Percentiles rank a stretch among this genome's conserved stretches.
Evolutionary conservation across 805 yeast genomes (phyloP).

Genomic region (Candida ulmi): DNA sequence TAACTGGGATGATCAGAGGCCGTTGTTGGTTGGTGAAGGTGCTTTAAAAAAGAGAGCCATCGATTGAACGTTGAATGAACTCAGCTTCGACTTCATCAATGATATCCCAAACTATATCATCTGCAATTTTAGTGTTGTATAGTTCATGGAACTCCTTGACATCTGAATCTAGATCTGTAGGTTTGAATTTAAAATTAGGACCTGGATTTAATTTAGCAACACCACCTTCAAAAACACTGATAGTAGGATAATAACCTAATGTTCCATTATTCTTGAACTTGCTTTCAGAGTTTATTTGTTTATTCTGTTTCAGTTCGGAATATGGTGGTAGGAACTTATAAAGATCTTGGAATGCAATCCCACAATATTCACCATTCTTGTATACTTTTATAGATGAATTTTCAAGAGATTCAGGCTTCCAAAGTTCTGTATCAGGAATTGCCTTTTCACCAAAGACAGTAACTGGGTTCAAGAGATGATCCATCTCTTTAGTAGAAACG

Average conservation of each 20-base stretch:
- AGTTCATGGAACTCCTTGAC: slow-evolving; percentile 53
- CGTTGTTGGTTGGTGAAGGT: slow-evolving; percentile 15
- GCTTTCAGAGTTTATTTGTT: slow-evolving; percentile 29
- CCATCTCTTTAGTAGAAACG: slow-evolving; percentile 61
- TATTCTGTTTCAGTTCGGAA: slow-evolving; percentile 39
- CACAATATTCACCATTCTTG: slow-evolving; percentile 69
- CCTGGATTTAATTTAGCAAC: slow-evolving; percentile 66
- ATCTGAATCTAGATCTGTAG: slow-evolving; percentile 27
- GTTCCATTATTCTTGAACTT: slow-evolving; percentile 69
- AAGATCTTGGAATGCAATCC: slow-evolving; percentile 60
- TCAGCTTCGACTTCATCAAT: slow-evolving; percentile 77
- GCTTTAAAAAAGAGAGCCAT: slow-evolving; percentile 2
- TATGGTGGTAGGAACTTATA: slow-evolving; percentile 78
- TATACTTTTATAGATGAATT: slow-evolving; percentile 62
- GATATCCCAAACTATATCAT: slow-evolving; percentile 78
- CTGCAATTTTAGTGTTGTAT: slow-evolving; percentile 66
- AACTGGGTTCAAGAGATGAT: slow-evolving; percentile 67
- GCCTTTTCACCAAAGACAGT: slow-evolving; percentile 68
- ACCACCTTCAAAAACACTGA: slow-evolving; percentile 79
- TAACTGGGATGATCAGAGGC: slow-evolving; percentile 10
- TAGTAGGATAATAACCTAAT: slow-evolving; percentile 87
- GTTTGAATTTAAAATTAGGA: slow-evolving; percentile 48
- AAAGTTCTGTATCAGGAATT: slow-evolving; percentile 42
- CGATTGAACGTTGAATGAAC: slow-evolving; percentile 32
- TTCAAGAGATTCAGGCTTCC: slow-evolving; percentile 42